Conservation (phyloP, 345 rosid genomes). For the rapeseed (Brassica napus) region DNA sequence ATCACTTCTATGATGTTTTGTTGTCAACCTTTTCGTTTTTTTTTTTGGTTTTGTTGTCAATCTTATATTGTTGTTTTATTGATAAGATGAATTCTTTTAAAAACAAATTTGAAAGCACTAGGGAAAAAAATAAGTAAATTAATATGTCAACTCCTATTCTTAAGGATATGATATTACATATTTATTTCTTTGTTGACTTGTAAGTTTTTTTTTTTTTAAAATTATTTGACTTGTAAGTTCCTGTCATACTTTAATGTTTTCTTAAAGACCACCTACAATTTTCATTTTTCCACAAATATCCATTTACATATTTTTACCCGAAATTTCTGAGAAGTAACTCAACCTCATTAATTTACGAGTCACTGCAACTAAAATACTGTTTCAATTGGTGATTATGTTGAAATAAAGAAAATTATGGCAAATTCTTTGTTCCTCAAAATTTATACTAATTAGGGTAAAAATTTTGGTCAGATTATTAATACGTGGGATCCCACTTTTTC, state of each 20-base stretch:
- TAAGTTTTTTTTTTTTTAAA: too few relatives aligned
- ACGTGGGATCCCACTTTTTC: too few relatives aligned
- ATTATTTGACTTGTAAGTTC: neutral
- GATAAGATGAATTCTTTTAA: constrained; percentile 13
- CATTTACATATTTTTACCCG: neutral
- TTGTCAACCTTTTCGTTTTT: neutral
- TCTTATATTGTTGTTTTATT: constrained; percentile 20
- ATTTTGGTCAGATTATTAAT: too few relatives aligned
- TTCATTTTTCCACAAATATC: constrained; percentile 2
- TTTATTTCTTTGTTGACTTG: constrained; percentile 14
- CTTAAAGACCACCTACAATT: neutral
- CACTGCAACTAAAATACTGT: neutral
- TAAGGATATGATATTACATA: constrained; percentile 19
- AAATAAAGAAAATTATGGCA: too few relatives aligned
- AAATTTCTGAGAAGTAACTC: neutral
- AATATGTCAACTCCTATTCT: constrained; percentile 30
- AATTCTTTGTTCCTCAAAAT: too few relatives aligned
- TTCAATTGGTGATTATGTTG: too few relatives aligned
- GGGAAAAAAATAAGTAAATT: constrained; percentile 5
- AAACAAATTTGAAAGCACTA: constrained; percentile 26
- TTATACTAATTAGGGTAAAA: too few relatives aligned
- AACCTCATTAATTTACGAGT: neutral
- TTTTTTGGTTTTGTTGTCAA: neutral
- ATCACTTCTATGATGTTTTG: constrained; percentile 9
- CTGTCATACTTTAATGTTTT: neutral